A percentile compares a stretch with the other conserved stretches of the same genome.
Conservation (phyloP, 208 protist species). For the Sergeia podlipaevii region DNA sequence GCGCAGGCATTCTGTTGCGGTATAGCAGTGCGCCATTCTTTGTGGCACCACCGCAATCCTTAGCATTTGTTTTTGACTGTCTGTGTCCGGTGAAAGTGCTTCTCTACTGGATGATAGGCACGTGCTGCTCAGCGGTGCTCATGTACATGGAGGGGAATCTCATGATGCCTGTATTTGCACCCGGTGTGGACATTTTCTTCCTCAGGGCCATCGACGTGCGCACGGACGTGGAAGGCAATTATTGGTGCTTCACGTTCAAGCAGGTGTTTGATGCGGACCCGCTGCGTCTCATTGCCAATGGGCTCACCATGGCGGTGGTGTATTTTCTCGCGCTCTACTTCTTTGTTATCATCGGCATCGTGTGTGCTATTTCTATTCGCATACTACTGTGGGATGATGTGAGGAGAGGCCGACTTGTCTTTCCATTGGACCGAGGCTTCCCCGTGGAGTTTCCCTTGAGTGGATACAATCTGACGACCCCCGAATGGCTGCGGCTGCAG, state of each 20-base stretch:
- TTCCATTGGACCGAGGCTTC: too few species aligned
- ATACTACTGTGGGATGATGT: constrained; percentile 15
- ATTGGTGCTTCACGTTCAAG: constrained; percentile 56
- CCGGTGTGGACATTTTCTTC: constrained; percentile 80
- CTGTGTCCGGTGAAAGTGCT: constrained; percentile 36
- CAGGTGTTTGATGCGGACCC: constrained; percentile 64
- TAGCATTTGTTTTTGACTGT: constrained; percentile 22
- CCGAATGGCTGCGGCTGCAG: background rate
- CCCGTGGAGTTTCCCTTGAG: too few species aligned
- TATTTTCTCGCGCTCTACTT: constrained; percentile 45
- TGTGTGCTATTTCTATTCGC: constrained; percentile 23
- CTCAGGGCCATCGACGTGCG: constrained; percentile 59
- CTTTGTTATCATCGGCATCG: constrained; percentile 43
- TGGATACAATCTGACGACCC: background rate
- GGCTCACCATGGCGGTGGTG: constrained; percentile 34
- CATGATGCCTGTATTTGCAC: constrained; percentile 62
- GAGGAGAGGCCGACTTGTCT: background rate
- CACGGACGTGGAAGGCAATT: constrained; percentile 33
- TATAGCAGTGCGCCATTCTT: constrained; percentile 54
- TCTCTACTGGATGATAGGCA: constrained; percentile 59
- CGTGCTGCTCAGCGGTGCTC: constrained; percentile 35
- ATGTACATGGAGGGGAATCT: constrained; percentile 49
- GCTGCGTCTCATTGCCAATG: constrained; percentile 37
- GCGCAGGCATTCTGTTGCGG: constrained; percentile 53
- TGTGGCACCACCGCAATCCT: constrained; percentile 25